Base-by-base conservation (phyloP, 192 early-diverging fungal genomes). In the Entophlyctis helioformis region DNA sequence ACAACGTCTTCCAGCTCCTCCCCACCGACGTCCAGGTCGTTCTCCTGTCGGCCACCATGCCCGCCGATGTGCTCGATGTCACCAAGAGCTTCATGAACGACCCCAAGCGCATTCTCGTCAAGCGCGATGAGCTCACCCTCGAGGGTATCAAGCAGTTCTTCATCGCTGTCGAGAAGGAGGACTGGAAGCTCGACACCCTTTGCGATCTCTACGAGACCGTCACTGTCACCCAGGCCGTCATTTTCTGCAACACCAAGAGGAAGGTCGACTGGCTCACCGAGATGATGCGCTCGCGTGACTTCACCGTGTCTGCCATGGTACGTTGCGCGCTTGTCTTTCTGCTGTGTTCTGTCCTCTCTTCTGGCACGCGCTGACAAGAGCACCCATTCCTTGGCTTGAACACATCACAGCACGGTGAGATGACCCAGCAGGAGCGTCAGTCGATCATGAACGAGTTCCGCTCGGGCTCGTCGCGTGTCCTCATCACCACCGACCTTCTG, bases 361-460 rank as follows among this genome's bases (percentile, higher is more conserved):
- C 36, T 37, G 10, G 18, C 36, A 6, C 7, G 3, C 16, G 15
- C 3, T 5, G 7, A 37, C 18, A 16, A 15, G 10, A 8, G 0
- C 38, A 6, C 38, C 16, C 19, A 1, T 18, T 23, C 20, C 10
- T 21, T 15, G 4, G 6, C 29, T 16, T 2, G 23, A 46, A 6
- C 20, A 3, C 12, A 33, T 2, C 26, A 0, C 22, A 69, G 83
- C 94, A 98, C 81, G 92, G 94, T 64, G 96, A 98, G 44, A 96
- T 98, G 96, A 85, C 87, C 50, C 92, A 97, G 69, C 54, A 66
- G 40, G 87, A 97, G 71, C 89, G 96, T 67, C 83, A 91, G 48
- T 75, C 82, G 45, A 96, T 98, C 61, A 96, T 98, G 94, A 88
- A 93, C 76, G 94, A 96, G 74, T 98, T 98, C 92, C 84, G 92